These are phyloP conservation scores for Phalaenopsis hybrid DNA, from an alignment of 116 monocot genomes.

Conservation along the genomic window DNA sequence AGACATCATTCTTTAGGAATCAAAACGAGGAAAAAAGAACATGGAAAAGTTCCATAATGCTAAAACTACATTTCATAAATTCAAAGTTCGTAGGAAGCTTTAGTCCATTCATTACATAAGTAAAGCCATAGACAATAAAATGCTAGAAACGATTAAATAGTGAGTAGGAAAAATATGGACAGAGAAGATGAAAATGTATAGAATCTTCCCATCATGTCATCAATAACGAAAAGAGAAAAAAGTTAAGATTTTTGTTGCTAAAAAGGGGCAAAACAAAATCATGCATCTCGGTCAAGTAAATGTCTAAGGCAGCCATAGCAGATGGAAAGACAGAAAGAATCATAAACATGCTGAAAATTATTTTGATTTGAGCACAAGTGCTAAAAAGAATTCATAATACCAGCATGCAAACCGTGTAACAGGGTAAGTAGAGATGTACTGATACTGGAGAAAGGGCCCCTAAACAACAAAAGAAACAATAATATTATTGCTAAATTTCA, in stretches of 20 bases:
- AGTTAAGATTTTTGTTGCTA: neutral
- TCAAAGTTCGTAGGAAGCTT: no score
- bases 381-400: neutral
- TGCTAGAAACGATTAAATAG: neutral
- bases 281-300: neutral
- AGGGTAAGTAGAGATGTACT: neutral
- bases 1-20: neutral
- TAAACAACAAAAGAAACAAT: no score
- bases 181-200: neutral
- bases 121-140: neutral
- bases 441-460: no score
- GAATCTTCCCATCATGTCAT: neutral
- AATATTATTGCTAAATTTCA: no score
- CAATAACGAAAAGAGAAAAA: neutral
- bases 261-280: neutral
- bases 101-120: neutral
- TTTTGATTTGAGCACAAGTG: neutral
- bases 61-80: neutral
- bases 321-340: neutral
- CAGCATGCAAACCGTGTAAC: constrained; percentile 2
- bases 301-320: neutral
- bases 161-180: neutral
- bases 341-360: neutral
- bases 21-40: constrained; percentile 2
- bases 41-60: neutral